Evolutionary conservation across 2,329 filamentous ascomycete genomes (phyloP), one percentile per base, ranked within the genome.

Genomic region (Colletotrichum truncatum): DNA sequence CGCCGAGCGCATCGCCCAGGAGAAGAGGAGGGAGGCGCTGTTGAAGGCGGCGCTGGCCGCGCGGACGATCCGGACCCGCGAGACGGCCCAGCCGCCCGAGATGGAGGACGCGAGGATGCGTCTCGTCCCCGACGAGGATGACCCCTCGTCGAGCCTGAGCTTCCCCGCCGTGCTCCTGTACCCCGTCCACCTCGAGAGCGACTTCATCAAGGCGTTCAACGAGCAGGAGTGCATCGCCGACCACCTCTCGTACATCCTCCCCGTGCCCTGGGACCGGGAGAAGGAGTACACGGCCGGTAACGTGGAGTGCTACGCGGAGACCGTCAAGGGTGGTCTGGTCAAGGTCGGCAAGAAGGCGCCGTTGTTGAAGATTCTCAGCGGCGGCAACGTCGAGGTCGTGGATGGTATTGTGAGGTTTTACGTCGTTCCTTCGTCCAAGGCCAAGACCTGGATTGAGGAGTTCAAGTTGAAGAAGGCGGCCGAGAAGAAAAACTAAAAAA

Each of bases 231-330:
- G 85, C 14, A 82, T 98, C 26, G 85, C 84, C 7, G 89, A 95
- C 69, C 94, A 98, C 77, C 82, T 99, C 52, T 83, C 84, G 4
- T 97, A 98, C 73, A 90, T 98, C 9, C 87, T 99, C 63, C 95
- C 94, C 3, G 78, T 94, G 72, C 93, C 94, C 11, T 99, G 96
- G 96, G 96, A 98, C 72, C 73, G 77, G 14, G 81, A 85, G 66
- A 78, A 84, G 2, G 89, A 89, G 72, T 98, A 97, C 77, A 86
- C 81, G 1, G 71, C 84, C 1, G 82, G 83, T 0, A 82, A 79
- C 1, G 93, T 97, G 4, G 94, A 97, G 70, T 96, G 93, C 73
- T 98, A 93, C 77, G 91, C 97, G 83, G 94, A 98, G 82, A 98
- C 94, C 0, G 79, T 80, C 4, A 82, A 84, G 0, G 94, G 94